phyloP scores from a whole-genome alignment of 139 green algal species.

The Desmodesmus armatus region DNA sequence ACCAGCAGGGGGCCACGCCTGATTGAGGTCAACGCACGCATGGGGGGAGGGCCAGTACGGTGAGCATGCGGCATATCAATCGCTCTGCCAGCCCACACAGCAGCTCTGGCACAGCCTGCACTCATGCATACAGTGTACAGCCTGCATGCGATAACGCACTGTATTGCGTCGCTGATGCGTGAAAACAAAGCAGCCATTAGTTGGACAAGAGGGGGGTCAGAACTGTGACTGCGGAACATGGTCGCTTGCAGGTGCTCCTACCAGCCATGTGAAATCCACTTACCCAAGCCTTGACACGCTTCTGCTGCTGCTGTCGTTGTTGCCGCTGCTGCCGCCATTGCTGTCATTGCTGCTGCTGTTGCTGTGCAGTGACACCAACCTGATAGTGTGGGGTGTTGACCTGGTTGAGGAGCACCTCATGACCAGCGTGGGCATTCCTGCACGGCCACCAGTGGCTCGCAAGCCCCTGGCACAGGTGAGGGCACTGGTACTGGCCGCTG shows the following conservation, averaged over 20 bases:
- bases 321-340: not conserved
- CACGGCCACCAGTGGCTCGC: constrained; percentile 71
- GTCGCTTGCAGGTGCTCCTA: no score
- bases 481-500: no score
- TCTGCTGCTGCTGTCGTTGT: not conserved
- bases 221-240: no score
- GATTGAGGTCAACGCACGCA: constrained; percentile 94
- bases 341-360: constrained; percentile 14
- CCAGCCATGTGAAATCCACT: no score
- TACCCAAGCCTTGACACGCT: not conserved
- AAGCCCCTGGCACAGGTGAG: constrained; percentile 66
- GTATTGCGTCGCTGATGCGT: no score
- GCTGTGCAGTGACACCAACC: constrained; percentile 69
- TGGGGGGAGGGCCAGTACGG: constrained; percentile 90
- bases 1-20: constrained; percentile 80
- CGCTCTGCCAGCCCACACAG: no score
- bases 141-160: no score
- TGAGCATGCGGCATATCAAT: not conserved
- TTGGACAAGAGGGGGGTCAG: no score
- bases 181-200: no score
- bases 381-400: constrained; percentile 80
- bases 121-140: no score
- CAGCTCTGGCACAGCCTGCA: no score
- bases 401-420: constrained; percentile 85
- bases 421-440: constrained; percentile 83